Conservation (phyloP, 176 grass and related monocot species). For the Carex myosuroides region DNA sequence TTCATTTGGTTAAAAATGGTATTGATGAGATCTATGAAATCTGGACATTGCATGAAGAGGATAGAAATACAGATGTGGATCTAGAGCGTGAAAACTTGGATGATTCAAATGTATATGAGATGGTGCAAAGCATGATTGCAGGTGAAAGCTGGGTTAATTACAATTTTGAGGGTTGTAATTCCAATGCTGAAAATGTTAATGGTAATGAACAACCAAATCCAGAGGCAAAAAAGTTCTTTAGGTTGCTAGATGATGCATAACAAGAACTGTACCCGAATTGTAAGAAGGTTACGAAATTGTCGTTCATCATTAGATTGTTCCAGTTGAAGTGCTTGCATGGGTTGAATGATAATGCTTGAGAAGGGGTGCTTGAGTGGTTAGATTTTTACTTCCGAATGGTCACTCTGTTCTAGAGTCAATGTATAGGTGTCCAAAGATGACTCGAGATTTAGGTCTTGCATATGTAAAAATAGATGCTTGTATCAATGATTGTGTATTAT, state of each 20-base stretch:
- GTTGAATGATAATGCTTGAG: neutral
- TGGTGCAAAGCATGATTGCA: neutral
- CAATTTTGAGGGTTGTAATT: neutral
- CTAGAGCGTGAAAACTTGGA: neutral
- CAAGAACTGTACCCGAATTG: neutral
- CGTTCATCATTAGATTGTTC: neutral
- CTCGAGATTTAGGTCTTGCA: neutral
- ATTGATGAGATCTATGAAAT: too few species aligned
- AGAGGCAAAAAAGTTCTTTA: neutral
- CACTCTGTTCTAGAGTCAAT: constrained; percentile 10
- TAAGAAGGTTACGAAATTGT: neutral
- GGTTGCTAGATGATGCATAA: neutral
- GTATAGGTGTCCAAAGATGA: constrained; percentile 20
- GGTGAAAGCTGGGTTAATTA: neutral
- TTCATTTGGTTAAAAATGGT: too few species aligned
- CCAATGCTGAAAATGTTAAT: neutral
- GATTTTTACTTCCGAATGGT: neutral
- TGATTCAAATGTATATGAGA: neutral
- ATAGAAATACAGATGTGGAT: too few species aligned
- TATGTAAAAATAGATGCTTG: constrained; percentile 35
- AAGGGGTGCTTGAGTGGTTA: neutral
- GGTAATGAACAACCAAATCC: neutral
- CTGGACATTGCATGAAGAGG: too few species aligned
- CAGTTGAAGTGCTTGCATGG: neutral
- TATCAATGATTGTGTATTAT: neutral